phyloP scores from a whole-genome alignment of 257 asterid species.

The Fraxinus excelsior region DNA sequence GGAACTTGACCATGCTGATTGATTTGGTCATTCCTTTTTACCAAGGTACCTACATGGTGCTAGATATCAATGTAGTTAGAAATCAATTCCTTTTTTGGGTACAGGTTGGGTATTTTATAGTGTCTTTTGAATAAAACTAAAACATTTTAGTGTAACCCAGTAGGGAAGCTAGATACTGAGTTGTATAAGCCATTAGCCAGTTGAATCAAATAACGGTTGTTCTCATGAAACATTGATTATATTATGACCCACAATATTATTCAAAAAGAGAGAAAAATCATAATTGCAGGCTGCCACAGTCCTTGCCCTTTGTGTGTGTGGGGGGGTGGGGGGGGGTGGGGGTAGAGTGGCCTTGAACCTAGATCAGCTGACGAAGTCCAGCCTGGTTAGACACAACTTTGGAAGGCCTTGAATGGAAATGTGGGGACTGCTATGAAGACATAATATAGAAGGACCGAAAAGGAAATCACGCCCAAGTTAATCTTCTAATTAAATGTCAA shows the following conservation, averaged over 20 bases:
- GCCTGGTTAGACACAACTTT: background rate
- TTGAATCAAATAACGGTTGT: no score
- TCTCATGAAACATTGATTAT: no score
- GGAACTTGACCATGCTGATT: background rate
- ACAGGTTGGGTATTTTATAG: background rate
- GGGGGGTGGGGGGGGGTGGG: no score
- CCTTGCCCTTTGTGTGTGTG: background rate
- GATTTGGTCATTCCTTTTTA: background rate
- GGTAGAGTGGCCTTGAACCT: background rate
- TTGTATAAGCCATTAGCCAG: no score
- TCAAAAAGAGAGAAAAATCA: no score
- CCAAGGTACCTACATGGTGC: background rate
- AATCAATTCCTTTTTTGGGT: background rate
- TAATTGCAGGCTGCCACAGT: background rate
- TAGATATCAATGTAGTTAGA: background rate
- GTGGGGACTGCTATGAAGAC: background rate
- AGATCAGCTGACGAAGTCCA: background rate
- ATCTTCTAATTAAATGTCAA: background rate
- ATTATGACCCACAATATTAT: no score
- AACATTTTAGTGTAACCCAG: background rate
- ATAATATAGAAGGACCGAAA: background rate
- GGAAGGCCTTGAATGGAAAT: background rate
- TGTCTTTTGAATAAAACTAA: background rate
- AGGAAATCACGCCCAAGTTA: background rate
- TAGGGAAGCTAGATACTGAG: background rate